Evolutionary conservation across 257 asterid genomes (phyloP).

Genomic region (Ilex aquifolium): DNA sequence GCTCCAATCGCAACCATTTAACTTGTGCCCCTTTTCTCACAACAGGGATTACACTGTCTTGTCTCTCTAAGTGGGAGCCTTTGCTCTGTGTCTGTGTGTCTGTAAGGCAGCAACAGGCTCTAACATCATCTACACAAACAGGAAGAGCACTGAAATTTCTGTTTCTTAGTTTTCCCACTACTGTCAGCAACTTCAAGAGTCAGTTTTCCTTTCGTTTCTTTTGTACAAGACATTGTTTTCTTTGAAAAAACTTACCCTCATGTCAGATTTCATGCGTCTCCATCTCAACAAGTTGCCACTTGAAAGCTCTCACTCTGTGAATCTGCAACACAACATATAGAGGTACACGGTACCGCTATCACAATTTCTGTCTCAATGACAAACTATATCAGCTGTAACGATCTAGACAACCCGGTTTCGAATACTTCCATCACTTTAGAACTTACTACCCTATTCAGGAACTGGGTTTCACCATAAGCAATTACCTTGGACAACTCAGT

Average conservation of each 20-base stretch:
- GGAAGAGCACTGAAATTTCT: constrained; percentile 33
- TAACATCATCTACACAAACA: constrained; percentile 33
- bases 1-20: constrained; percentile 61
- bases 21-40: constrained; percentile 51
- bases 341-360: constrained; percentile 10
- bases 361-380: background rate
- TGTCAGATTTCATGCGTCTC: constrained; percentile 39
- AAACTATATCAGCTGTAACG: background rate
- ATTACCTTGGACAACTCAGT: too few relatives aligned
- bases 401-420: too few relatives aligned
- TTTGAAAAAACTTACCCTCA: constrained; percentile 11
- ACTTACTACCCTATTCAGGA: too few relatives aligned
- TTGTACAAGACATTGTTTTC: constrained; percentile 17
- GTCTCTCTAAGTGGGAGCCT: constrained; percentile 66
- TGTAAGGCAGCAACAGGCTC: constrained; percentile 16
- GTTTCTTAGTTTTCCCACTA: constrained; percentile 15
- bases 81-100: constrained; percentile 27
- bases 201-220: constrained; percentile 14
- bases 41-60: constrained; percentile 20
- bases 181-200: constrained; percentile 29
- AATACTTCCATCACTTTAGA: background rate
- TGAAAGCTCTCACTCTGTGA: constrained; percentile 8
- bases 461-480: constrained; percentile 9
- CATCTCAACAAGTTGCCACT: constrained; percentile 30
- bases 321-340: constrained; percentile 17